Evolutionary conservation across 768 basidiomycete genomes (phyloP).

Genomic region (Tricholoma sp.): DNA sequence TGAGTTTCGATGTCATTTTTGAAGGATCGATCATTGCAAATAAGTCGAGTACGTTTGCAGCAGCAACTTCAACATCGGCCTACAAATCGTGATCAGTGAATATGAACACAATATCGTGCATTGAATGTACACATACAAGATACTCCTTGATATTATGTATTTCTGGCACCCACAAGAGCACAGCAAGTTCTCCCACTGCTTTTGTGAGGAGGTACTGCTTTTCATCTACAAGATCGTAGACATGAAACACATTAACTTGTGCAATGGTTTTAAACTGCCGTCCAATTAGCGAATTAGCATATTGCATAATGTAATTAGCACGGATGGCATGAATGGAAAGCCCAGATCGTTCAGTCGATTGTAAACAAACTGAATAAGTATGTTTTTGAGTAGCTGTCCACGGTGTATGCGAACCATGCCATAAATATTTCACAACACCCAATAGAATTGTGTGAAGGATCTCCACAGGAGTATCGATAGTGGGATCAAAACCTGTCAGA

Average conservation of each 20-base stretch:
- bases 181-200: conserved; percentile 27
- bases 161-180: conserved; percentile 36
- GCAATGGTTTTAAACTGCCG: conserved; percentile 35
- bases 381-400: conserved; percentile 24
- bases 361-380: conserved; percentile 24
- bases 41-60: conserved; percentile 33
- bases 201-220: conserved; percentile 23
- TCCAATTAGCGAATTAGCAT: conserved; percentile 36
- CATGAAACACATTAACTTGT: conserved; percentile 33
- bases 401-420: conserved; percentile 28
- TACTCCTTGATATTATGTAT: conserved; percentile 34
- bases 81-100: conserved; percentile 9
- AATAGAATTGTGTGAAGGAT: conserved; percentile 40
- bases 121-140: conserved; percentile 23
- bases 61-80: conserved; percentile 23
- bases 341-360: conserved; percentile 25
- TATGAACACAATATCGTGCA: background rate
- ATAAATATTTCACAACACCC: conserved; percentile 38
- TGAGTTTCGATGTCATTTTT: conserved; percentile 30
- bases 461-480: conserved; percentile 32
- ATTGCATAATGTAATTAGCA: conserved; percentile 38
- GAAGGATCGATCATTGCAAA: conserved; percentile 27
- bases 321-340: conserved; percentile 29
- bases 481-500: conserved; percentile 24
- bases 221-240: conserved; percentile 25